Conservation (phyloP, 805 yeast species). For the Metschnikowia continentalis region DNA sequence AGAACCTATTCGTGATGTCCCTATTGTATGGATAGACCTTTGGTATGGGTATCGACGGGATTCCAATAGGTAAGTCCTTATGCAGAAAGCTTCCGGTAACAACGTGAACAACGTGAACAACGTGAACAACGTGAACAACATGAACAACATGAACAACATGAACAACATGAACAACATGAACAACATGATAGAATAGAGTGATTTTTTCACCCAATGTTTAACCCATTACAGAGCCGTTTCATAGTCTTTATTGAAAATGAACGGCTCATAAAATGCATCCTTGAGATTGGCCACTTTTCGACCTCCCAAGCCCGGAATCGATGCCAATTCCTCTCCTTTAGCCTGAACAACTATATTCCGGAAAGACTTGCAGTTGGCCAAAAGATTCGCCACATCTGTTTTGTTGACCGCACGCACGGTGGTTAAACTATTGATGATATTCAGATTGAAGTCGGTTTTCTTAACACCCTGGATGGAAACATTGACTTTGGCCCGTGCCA, state of each 20-base stretch:
- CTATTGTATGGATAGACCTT: too few species aligned
- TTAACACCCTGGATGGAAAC: conserved; percentile 42
- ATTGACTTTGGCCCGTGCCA: conserved; percentile 26
- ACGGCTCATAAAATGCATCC: conserved; percentile 45
- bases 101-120: too few species aligned
- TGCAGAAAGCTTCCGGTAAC: too few species aligned
- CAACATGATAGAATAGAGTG: too few species aligned
- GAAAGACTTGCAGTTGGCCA: conserved; percentile 47
- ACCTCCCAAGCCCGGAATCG: conserved; percentile 48
- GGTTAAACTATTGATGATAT: conserved; percentile 44
- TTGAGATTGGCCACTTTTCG: conserved; percentile 40
- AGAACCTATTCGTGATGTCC: too few species aligned
- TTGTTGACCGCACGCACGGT: conserved; percentile 46
- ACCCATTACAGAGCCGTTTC: neutral
- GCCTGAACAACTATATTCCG: conserved; percentile 35
- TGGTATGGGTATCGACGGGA: too few species aligned
- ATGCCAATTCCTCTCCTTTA: conserved; percentile 22
- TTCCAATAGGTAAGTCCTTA: too few species aligned
- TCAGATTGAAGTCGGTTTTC: conserved; percentile 42
- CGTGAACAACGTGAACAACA: too few species aligned
- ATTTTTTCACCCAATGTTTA: too few species aligned
- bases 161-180: too few species aligned
- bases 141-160: too few species aligned
- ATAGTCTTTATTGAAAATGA: conserved; percentile 39
- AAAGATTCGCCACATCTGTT: conserved; percentile 48